Conservation (phyloP, 129 eudicot genomes). For the Arctium minus region DNA sequence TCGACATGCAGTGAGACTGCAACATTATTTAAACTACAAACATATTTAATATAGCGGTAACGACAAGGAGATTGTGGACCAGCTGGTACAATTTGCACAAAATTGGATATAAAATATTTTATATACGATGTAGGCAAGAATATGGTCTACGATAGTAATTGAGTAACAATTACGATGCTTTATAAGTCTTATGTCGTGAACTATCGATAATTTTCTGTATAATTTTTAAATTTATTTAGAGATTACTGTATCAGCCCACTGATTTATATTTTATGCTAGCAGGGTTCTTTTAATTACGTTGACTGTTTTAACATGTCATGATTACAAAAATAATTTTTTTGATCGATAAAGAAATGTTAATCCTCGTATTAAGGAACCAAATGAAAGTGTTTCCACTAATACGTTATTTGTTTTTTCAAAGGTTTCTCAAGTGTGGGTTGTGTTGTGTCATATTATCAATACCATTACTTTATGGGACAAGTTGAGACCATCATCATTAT, state of each 20-base stretch:
- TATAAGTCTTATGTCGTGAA: neutral
- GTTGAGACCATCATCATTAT: conserved; percentile 48
- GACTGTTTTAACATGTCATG: neutral
- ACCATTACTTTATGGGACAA: conserved; percentile 56
- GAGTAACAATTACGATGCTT: neutral
- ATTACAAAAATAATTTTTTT: neutral
- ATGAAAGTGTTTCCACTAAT: conserved; percentile 60
- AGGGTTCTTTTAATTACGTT: neutral
- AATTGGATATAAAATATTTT: neutral
- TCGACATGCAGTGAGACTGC: neutral
- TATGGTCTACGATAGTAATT: neutral
- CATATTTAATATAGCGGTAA: neutral
- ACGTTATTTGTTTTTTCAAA: conserved; percentile 22
- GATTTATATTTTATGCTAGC: neutral
- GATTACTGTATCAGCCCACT: neutral
- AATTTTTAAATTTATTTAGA: neutral
- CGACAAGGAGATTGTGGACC: neutral
- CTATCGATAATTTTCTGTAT: neutral
- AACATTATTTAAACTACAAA: neutral
- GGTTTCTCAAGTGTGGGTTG: conserved; percentile 25
- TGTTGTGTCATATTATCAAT: conserved; percentile 37
- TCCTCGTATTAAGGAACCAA: conserved; percentile 39
- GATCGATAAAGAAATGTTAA: conserved; percentile 7
- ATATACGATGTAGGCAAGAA: neutral
- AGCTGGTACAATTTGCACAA: neutral